Evolutionary conservation across 495 filamentous ascomycete species (phyloP).

Genomic region (Pyrenopolyporus hunteri): DNA sequence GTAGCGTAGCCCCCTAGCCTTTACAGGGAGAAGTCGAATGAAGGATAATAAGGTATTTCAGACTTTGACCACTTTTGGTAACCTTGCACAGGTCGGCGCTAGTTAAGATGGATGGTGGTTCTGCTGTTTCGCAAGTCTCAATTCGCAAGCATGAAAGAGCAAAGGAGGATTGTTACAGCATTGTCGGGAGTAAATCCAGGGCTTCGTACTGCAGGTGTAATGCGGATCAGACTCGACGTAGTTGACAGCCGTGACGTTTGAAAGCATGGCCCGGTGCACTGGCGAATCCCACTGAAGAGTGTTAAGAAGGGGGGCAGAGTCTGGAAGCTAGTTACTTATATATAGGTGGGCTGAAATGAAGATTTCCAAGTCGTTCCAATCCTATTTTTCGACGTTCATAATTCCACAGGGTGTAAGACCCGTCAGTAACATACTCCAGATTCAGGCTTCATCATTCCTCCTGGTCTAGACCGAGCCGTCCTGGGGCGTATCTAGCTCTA

Average conservation of each 20-base stretch:
- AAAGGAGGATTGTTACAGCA: conserved; percentile 26
- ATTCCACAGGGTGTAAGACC: too few relatives aligned
- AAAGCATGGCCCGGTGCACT: conserved; percentile 13
- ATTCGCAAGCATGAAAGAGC: conserved; percentile 36
- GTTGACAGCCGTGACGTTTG: conserved; percentile 10
- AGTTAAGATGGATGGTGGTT: conserved; percentile 39
- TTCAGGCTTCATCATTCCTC: conserved; percentile 2
- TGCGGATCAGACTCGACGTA: conserved; percentile 24
- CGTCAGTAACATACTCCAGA: neutral
- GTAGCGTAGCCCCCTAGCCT: conserved; percentile 14
- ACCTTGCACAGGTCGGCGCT: conserved; percentile 38
- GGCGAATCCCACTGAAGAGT: conserved; percentile 22
- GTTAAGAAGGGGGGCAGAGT: conserved; percentile 19
- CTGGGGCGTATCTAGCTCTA: neutral
- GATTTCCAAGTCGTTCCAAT: conserved; percentile 9
- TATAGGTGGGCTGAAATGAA: conserved; percentile 30
- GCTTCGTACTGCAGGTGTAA: conserved; percentile 31
- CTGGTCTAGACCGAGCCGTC: neutral
- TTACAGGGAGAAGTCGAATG: conserved; percentile 16
- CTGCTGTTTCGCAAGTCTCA: conserved; percentile 35
- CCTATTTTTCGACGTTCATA: too few relatives aligned
- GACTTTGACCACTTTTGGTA: conserved; percentile 25
- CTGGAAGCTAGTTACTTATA: conserved; percentile 25
- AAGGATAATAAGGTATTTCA: conserved; percentile 30
- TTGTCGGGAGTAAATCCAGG: conserved; percentile 28